Conservation (phyloP, 371 early-diverging fungal genomes). For the Syncephalis plumigaleata region DNA sequence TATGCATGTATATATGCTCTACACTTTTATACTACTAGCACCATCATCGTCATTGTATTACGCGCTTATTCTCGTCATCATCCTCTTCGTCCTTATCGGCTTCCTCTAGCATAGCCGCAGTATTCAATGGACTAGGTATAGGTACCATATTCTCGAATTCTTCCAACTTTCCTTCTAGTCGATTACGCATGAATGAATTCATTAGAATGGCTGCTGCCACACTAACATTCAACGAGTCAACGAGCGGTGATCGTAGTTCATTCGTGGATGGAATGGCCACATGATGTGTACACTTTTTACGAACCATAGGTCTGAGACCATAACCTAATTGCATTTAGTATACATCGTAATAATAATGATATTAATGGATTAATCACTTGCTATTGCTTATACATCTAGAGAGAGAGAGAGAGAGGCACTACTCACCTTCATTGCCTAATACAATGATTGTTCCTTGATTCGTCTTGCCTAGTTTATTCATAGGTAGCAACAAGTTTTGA, state of each 20-base stretch:
- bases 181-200: too few relatives aligned
- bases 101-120: not conserved
- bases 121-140: too few relatives aligned
- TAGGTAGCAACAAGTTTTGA: conserved; percentile 9
- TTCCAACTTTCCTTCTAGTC: too few relatives aligned
- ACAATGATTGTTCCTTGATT: conserved; percentile 23
- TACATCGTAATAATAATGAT: too few relatives aligned
- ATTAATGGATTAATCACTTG: too few relatives aligned
- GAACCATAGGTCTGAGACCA: not conserved
- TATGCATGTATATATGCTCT: too few relatives aligned
- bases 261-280: not conserved
- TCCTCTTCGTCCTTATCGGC: not conserved
- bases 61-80: conserved; percentile 18
- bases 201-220: not conserved
- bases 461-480: conserved; percentile 4
- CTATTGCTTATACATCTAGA: too few relatives aligned
- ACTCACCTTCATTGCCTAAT: conserved; percentile 32
- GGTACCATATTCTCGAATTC: too few relatives aligned
- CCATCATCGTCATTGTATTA: too few relatives aligned
- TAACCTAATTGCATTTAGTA: not conserved
- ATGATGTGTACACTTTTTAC: not conserved
- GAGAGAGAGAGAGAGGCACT: too few relatives aligned
- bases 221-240: conserved; percentile 1
- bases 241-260: not conserved
- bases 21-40: too few relatives aligned